Evolutionary conservation across 108 stramenopile genomes (phyloP).

Genomic region (Fragilariopsis cylindrus): DNA sequence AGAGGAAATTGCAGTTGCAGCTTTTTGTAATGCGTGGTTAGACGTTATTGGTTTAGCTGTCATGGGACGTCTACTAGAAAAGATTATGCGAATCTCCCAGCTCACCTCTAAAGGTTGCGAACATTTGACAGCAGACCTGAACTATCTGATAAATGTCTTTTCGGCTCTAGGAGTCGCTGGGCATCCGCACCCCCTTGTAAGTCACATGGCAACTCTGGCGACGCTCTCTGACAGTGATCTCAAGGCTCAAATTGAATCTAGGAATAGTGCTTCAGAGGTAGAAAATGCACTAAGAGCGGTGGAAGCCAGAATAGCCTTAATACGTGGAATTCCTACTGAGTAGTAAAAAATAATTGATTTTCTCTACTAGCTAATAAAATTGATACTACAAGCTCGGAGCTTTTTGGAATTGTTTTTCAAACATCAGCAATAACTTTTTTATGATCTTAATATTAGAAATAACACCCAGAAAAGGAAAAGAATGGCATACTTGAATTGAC

Average conservation of each 20-base stretch:
- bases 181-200: constrained; percentile 81
- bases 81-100: constrained; percentile 74
- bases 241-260: constrained; percentile 32
- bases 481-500: too few species aligned
- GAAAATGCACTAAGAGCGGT: constrained; percentile 49
- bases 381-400: too few species aligned
- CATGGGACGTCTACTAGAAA: constrained; percentile 71
- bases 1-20: constrained; percentile 46
- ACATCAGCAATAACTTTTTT: too few species aligned
- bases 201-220: constrained; percentile 56
- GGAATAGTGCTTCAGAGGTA: constrained; percentile 19
- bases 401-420: too few species aligned
- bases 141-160: constrained; percentile 83
- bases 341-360: not conserved
- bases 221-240: constrained; percentile 51
- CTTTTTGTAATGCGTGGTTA: constrained; percentile 84
- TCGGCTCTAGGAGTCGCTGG: constrained; percentile 79
- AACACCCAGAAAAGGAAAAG: too few species aligned
- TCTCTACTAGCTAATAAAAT: not conserved
- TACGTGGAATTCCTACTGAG: constrained; percentile 29
- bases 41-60: constrained; percentile 80
- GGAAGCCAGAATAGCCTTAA: constrained; percentile 37
- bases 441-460: too few species aligned
- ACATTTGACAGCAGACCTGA: constrained; percentile 74
- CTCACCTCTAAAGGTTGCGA: constrained; percentile 83